These are phyloP conservation scores for Pleurozium schreberi DNA, from an alignment of 225 moss, liverwort and hornwort genomes.

Conservation along the genomic window DNA sequence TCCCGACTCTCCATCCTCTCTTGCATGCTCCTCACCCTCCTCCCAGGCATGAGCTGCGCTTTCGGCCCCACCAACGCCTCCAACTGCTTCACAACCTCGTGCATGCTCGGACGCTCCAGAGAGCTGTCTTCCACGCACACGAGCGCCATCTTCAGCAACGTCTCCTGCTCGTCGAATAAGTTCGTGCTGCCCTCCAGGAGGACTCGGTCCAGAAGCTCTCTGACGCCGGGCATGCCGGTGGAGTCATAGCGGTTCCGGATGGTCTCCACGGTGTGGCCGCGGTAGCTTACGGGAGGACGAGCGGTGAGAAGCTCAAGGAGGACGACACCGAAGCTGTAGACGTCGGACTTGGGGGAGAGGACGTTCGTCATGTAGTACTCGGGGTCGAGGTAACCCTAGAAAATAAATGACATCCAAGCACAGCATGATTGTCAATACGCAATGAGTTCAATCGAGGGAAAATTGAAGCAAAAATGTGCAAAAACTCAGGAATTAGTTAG, in stretches of 20 bases:
- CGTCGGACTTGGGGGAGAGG: slow-evolving; percentile 68
- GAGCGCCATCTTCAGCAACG: slow-evolving; percentile 43
- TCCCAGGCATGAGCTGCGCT: background rate
- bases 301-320: slow-evolving; percentile 58
- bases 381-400: slow-evolving; percentile 76
- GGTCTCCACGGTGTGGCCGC: slow-evolving; percentile 43
- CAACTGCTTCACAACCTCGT: slow-evolving; percentile 59
- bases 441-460: background rate
- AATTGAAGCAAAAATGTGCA: background rate
- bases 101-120: slow-evolving; percentile 50
- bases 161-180: slow-evolving; percentile 16
- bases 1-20: background rate
- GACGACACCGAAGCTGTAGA: slow-evolving; percentile 89
- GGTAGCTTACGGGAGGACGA: slow-evolving; percentile 25
- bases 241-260: slow-evolving; percentile 28
- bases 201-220: slow-evolving; percentile 36
- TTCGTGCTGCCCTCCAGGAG: background rate
- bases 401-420: background rate
- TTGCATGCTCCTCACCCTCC: background rate
- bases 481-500: background rate
- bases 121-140: slow-evolving; percentile 56
- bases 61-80: slow-evolving; percentile 44
- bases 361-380: slow-evolving; percentile 73
- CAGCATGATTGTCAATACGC: background rate
- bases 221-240: slow-evolving; percentile 21